Evolutionary conservation across 495 filamentous ascomycete species (phyloP).

Genomic region (Trichoderma asperelloides): DNA sequence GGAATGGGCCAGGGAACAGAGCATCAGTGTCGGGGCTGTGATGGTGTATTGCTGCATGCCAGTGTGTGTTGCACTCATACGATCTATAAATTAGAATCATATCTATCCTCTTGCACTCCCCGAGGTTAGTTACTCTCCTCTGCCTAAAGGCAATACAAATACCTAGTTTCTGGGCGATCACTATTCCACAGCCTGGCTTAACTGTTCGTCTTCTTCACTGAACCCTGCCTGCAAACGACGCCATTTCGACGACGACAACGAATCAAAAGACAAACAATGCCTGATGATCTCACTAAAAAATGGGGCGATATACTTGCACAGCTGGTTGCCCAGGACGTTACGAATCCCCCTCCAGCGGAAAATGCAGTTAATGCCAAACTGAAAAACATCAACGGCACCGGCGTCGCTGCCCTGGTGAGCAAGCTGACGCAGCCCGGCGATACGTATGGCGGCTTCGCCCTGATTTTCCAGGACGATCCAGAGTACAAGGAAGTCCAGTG

Average conservation of each 20-base stretch:
- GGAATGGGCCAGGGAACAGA: neutral
- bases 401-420: neutral
- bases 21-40: neutral
- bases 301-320: neutral
- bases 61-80: neutral
- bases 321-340: neutral
- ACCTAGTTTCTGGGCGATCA: neutral
- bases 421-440: neutral
- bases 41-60: neutral
- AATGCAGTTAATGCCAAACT: neutral
- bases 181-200: neutral
- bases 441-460: neutral
- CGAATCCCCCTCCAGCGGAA: neutral
- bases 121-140: neutral
- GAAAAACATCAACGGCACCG: neutral
- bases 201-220: neutral
- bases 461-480: neutral
- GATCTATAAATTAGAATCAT: neutral
- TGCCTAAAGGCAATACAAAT: neutral
- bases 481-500: neutral
- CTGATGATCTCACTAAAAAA: neutral
- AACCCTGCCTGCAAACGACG: neutral
- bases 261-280: neutral
- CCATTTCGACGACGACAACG: neutral
- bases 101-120: neutral